A percentile compares a stretch with the other conserved stretches of the same genome.
Evolutionary conservation across 1,284 basidiomycete species (phyloP).

Genomic region (Malassezia restricta): DNA sequence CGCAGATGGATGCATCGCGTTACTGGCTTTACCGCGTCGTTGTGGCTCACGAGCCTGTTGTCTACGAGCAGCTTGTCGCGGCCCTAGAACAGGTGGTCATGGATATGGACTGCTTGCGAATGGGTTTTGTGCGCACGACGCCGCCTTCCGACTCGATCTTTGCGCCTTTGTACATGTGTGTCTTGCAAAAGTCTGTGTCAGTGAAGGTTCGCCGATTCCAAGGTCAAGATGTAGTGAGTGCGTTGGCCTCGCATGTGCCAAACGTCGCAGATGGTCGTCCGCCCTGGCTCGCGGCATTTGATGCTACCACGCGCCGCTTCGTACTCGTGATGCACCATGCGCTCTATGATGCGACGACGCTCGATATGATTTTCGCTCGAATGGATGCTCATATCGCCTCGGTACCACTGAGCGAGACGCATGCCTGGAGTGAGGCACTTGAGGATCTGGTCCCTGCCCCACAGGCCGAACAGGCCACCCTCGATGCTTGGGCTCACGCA

Average conservation of each 20-base stretch:
- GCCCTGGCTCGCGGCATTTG: slow-evolving; percentile 1
- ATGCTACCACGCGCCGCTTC: neutral
- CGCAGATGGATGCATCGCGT: slow-evolving; percentile 22
- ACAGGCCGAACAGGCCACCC: slow-evolving; percentile 11
- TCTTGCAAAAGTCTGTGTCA: neutral
- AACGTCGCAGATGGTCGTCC: neutral
- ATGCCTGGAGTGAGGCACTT: slow-evolving; percentile 22
- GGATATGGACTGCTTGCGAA: slow-evolving; percentile 27
- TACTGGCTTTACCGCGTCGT: slow-evolving; percentile 30
- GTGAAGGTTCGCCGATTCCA: neutral
- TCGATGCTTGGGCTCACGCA: slow-evolving; percentile 17
- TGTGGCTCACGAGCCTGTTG: slow-evolving; percentile 2
- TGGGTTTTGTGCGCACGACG: slow-evolving; percentile 22
- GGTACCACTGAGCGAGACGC: neutral
- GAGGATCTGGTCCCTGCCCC: slow-evolving; percentile 22
- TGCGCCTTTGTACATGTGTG: slow-evolving; percentile 5
- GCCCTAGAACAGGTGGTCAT: slow-evolving; percentile 17
- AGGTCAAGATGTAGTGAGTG: neutral
- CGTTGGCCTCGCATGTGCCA: neutral
- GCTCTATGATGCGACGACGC: slow-evolving; percentile 31
- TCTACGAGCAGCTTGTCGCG: slow-evolving; percentile 7
- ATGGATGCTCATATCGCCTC: slow-evolving; percentile 20
- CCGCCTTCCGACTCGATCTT: neutral
- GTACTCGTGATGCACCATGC: slow-evolving; percentile 30
- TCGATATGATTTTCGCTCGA: slow-evolving; percentile 23